Evolutionary conservation across 139 green algal genomes (phyloP), one percentile per base, ranked within the genome.

Genomic region (Haematococcus lacustris): DNA sequence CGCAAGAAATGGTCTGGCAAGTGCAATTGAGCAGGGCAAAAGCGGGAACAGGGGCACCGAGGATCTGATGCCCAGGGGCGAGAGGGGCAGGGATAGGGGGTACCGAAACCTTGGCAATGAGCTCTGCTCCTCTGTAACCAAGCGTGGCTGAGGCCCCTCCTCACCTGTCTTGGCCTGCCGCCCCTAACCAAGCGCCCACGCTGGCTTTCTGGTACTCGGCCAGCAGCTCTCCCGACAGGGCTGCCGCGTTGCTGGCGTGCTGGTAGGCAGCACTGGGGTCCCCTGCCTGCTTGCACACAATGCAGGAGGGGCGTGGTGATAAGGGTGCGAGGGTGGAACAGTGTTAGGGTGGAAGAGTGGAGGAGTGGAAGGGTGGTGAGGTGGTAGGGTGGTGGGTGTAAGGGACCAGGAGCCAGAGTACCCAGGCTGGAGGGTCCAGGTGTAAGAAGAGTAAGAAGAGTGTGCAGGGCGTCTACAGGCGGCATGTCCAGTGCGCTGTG

Each of bases 221-320:
- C 41, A 61, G 32, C n/a, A 72, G 67, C 67, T 72, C 67, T 23
- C 67, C 67, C 13, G 67, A 63, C 1, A 72, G 67, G 35, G 33
- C 39, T 32, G 67, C 67, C 21, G 67, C 67, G 47, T 72, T 72
- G 30, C 40, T 43, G 43, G 67, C 67, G 47, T 72, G 67, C 43
- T 72, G 67, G 47, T 65, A 25, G 32, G 47, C 43, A 63, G 67
- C 47, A 25, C 5, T 5, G 5, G 28, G n/a, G 67, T 72, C 67
- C 3, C n/a, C n/a, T n/a, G 28, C 67, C 67, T 72, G 47, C 67
- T 43, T 5, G 9, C 30, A 32, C 57, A 64, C n/a, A 4, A 32
- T 4, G 26, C 57, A 32, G 21, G 21, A 13, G 21, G 21, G 13
- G 21, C 47, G 21, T 21, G 21, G 13, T 28, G 13, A 57, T 21